Evolutionary conservation across 148 eudicot genomes (phyloP).

Genomic region (Diospyros kaki): DNA sequence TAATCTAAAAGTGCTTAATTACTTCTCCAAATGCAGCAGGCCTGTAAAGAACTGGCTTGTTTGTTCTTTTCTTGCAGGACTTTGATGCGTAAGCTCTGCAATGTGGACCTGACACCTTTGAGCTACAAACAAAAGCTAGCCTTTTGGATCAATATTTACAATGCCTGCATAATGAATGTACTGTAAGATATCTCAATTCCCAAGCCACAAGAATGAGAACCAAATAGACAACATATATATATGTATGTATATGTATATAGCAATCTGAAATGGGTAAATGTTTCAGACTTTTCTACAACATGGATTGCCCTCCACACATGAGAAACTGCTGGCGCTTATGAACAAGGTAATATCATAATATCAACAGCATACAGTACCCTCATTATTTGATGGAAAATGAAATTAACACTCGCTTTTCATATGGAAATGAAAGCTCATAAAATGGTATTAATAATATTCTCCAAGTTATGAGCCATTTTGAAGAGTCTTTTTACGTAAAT

Average conservation of each 20-base stretch:
- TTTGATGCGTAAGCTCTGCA: slow-evolving; percentile 60
- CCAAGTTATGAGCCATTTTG: too few species aligned
- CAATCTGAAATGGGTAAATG: slow-evolving; percentile 13
- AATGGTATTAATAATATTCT: too few species aligned
- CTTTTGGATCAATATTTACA: slow-evolving; percentile 93
- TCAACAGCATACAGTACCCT: neutral
- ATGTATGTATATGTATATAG: too few species aligned
- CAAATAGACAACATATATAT: neutral
- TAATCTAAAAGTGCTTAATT: neutral
- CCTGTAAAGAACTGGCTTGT: neutral
- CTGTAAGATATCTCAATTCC: slow-evolving; percentile 57
- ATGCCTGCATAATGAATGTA: slow-evolving; percentile 95
- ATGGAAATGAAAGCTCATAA: too few species aligned
- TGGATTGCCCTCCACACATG: slow-evolving; percentile 79
- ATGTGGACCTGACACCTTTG: slow-evolving; percentile 57
- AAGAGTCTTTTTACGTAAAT: too few species aligned
- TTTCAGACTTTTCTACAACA: slow-evolving; percentile 80
- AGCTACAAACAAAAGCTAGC: slow-evolving; percentile 88
- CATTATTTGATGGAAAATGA: too few species aligned
- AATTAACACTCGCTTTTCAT: too few species aligned
- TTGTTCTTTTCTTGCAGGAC: slow-evolving; percentile 34
- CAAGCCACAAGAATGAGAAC: slow-evolving; percentile 6
- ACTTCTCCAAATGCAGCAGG: neutral
- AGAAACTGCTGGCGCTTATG: slow-evolving; percentile 58
- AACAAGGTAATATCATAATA: slow-evolving; percentile 51